A percentile compares a stretch with the other conserved stretches of the same genome.
These are phyloP conservation scores for Paramecium sonneborni DNA, from an alignment of 73 alveolate genomes.

Conservation along the genomic window DNA sequence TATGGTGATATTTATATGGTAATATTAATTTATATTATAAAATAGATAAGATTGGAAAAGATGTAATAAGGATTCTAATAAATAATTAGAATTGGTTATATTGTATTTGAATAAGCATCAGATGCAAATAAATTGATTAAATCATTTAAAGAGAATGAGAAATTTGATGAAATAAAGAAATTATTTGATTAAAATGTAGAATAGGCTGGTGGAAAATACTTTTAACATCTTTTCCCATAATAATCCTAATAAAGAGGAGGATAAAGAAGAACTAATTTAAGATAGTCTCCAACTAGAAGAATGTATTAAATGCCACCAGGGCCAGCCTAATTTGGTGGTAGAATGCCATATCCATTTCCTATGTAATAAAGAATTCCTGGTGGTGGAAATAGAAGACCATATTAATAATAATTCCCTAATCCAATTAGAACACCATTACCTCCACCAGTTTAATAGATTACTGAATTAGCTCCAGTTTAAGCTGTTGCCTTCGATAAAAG, in stretches of 20 bases:
- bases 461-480: not conserved
- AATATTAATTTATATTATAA: not conserved
- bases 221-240: conserved; percentile 47
- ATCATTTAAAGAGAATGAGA: conserved; percentile 38
- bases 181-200: not conserved
- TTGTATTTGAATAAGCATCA: conserved; percentile 31
- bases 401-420: not conserved
- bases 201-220: not conserved
- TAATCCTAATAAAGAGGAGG: conserved; percentile 14
- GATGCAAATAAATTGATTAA: conserved; percentile 27
- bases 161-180: conserved; percentile 8
- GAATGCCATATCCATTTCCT: conserved; percentile 35
- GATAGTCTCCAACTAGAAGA: conserved; percentile 35
- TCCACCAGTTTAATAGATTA: not conserved
- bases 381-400: not conserved
- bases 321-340: not conserved
- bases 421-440: not conserved
- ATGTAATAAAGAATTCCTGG: not conserved
- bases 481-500: conserved; percentile 35
- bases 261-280: not conserved
- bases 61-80: conserved; percentile 23
- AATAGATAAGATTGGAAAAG: conserved; percentile 29
- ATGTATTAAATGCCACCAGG: conserved; percentile 18
- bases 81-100: conserved; percentile 43
- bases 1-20: conserved; percentile 29